Conservation (phyloP, 257 asterid species). For the Jasminum sambac region DNA sequence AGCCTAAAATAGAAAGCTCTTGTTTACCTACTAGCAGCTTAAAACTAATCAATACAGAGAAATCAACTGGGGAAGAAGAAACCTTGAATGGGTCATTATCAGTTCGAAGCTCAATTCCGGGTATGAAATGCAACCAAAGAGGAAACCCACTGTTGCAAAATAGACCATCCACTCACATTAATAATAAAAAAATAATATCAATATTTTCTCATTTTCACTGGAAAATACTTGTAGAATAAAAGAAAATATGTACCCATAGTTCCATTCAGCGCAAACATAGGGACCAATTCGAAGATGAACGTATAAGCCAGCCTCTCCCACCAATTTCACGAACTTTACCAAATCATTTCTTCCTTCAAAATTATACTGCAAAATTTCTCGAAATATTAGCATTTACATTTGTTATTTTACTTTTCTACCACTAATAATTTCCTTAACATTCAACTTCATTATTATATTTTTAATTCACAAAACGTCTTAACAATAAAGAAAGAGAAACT, state of each 20-base stretch:
- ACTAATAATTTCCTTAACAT: not conserved
- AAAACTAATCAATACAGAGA: not conserved
- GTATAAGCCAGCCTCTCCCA: conserved; percentile 43
- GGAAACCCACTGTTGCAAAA: conserved; percentile 81
- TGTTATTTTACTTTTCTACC: not conserved
- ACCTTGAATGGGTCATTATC: conserved; percentile 87
- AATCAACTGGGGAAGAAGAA: not conserved
- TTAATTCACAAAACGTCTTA: not conserved
- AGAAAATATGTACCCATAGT: conserved; percentile 42
- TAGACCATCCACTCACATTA: not conserved
- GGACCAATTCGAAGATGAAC: conserved; percentile 51
- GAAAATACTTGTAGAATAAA: not conserved
- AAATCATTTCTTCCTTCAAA: conserved; percentile 55
- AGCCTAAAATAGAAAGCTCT: conserved; percentile 41
- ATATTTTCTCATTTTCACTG: not conserved
- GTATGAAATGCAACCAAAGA: conserved; percentile 86
- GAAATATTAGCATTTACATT: conserved; percentile 14
- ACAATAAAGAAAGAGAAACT: not conserved
- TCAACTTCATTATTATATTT: not conserved
- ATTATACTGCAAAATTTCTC: conserved; percentile 38
- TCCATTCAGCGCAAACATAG: conserved; percentile 66
- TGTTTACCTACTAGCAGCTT: not conserved
- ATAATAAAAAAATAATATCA: not conserved
- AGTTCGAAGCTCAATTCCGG: conserved; percentile 73
- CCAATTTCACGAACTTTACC: conserved; percentile 48